phyloP scores from a whole-genome alignment of 148 eudicot genomes.

The Vaccinium darrowii region DNA sequence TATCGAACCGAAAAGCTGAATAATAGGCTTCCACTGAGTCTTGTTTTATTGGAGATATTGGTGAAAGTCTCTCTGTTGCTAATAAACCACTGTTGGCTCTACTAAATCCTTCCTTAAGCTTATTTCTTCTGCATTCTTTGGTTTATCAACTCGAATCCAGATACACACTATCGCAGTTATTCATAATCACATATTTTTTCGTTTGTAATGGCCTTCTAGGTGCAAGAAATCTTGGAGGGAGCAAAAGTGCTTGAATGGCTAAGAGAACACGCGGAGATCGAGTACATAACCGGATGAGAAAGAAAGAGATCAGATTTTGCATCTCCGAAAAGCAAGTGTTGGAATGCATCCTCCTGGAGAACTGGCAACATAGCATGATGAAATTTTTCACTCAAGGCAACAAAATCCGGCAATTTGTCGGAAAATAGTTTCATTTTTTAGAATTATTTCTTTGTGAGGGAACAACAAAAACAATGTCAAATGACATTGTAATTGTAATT shows the following conservation, averaged over 20 bases:
- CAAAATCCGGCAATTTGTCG: background rate
- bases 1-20: background rate
- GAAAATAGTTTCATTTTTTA: background rate
- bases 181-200: background rate
- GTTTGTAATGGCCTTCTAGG: conserved; percentile 37
- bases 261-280: conserved; percentile 65
- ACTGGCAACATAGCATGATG: background rate
- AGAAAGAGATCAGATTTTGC: background rate
- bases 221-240: conserved; percentile 89
- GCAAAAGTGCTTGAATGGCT: conserved; percentile 97
- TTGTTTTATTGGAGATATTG: background rate
- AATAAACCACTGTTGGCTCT: background rate
- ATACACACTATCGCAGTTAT: background rate
- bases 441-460: background rate
- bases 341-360: background rate
- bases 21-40: background rate
- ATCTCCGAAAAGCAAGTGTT: background rate
- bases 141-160: background rate
- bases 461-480: background rate
- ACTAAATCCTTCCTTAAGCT: background rate
- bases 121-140: background rate
- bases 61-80: background rate
- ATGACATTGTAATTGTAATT: background rate
- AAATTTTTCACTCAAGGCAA: background rate
- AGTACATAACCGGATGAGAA: conserved; percentile 39